phyloP scores from a whole-genome alignment of 2,329 filamentous ascomycete species.

The Stenocarpella maydis region DNA sequence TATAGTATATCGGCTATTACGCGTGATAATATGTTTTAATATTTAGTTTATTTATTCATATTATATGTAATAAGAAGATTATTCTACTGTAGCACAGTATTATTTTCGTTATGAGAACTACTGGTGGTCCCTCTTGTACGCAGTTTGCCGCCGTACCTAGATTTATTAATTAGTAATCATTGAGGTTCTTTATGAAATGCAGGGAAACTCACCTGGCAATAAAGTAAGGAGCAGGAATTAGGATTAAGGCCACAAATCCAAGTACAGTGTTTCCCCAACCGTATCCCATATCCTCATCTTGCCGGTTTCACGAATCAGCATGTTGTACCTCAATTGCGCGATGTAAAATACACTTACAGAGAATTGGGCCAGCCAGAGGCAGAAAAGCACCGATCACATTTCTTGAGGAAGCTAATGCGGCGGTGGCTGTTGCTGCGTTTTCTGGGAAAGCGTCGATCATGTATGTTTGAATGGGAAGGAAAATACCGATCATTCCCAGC shows the following conservation, averaged over 20 bases:
- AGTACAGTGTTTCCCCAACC: slow-evolving; percentile 9
- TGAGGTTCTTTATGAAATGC: neutral
- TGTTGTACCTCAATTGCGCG: neutral
- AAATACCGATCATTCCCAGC: slow-evolving; percentile 57
- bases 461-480: slow-evolving; percentile 61
- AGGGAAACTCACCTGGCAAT: neutral
- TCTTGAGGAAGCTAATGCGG: slow-evolving; percentile 44
- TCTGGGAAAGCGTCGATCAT: slow-evolving; percentile 55
- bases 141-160: neutral
- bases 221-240: neutral
- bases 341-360: neutral
- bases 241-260: neutral
- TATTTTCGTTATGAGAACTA: neutral
- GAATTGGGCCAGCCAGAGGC: slow-evolving; percentile 22
- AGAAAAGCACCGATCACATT: slow-evolving; percentile 29
- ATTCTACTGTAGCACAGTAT: neutral
- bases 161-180: neutral
- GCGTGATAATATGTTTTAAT: too few relatives aligned
- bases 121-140: neutral
- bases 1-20: too few relatives aligned
- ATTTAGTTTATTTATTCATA: too few relatives aligned
- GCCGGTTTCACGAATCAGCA: neutral
- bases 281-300: neutral
- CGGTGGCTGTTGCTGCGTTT: slow-evolving; percentile 48
- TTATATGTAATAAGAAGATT: too few relatives aligned